Conservation (phyloP, 345 rosid species). For the Capsella bursapastoris region DNA sequence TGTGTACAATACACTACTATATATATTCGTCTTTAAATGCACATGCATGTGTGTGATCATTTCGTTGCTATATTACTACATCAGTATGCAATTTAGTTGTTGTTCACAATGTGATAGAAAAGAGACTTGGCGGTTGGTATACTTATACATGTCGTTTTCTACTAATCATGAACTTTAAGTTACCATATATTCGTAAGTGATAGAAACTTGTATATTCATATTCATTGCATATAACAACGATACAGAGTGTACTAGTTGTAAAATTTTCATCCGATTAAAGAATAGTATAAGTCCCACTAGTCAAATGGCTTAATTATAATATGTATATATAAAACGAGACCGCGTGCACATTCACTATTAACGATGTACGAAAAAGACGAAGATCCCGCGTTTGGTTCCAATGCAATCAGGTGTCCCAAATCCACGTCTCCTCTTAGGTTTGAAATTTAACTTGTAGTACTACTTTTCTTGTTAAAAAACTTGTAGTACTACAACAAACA, state of each 20-base stretch:
- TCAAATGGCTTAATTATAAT: conserved; percentile 16
- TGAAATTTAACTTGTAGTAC: conserved; percentile 16
- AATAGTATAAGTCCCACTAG: conserved; percentile 1
- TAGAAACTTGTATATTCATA: too few relatives aligned
- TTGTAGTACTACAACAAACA: background rate
- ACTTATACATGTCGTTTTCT: background rate
- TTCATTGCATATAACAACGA: too few relatives aligned
- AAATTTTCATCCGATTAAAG: background rate
- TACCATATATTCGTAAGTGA: too few relatives aligned
- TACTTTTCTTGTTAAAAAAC: too few relatives aligned
- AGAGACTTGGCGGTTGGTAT: background rate
- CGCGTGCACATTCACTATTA: conserved; percentile 37
- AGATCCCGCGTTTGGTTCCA: conserved; percentile 44
- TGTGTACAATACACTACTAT: background rate
- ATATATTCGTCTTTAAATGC: conserved; percentile 27
- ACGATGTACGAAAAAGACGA: conserved; percentile 32
- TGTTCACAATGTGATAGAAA: background rate
- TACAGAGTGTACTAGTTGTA: too few relatives aligned
- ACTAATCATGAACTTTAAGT: background rate
- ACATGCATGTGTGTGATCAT: conserved; percentile 17
- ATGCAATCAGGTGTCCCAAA: conserved; percentile 36
- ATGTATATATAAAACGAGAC: conserved; percentile 1
- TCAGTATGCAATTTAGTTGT: background rate
- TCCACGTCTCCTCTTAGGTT: conserved; percentile 1
- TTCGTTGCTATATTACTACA: background rate